Conservation (phyloP, 1,284 basidiomycete genomes). For the Rhodotorula sp. region DNA sequence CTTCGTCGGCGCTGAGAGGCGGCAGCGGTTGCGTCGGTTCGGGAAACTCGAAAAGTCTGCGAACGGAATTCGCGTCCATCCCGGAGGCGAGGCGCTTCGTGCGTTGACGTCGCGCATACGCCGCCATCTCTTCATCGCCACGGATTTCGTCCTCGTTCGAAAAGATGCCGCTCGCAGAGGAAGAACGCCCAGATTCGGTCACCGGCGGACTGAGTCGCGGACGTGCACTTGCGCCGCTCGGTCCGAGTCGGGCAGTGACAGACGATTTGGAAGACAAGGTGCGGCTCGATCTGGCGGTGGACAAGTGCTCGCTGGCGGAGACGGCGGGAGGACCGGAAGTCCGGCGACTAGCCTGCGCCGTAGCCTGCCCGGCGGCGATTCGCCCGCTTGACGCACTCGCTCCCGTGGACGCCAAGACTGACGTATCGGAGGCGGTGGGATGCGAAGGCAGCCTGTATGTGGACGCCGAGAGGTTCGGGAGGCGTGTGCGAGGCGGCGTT, state of each 20-base stretch:
- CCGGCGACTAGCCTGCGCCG: not conserved
- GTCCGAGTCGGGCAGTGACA: slow-evolving; percentile 39
- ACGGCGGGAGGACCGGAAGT: not conserved
- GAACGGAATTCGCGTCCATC: slow-evolving; percentile 74
- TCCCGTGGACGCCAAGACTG: too few relatives aligned
- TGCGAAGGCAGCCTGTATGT: too few relatives aligned
- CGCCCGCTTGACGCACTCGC: too few relatives aligned
- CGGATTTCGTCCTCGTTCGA: slow-evolving; percentile 74
- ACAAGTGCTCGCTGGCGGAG: not conserved
- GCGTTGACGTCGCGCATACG: slow-evolving; percentile 86
- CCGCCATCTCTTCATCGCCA: slow-evolving; percentile 95
- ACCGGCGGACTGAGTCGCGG: slow-evolving; percentile 19
- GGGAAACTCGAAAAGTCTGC: slow-evolving; percentile 87
- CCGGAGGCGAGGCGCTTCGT: slow-evolving; percentile 81
- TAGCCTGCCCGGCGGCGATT: too few relatives aligned
- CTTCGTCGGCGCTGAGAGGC: slow-evolving; percentile 63
- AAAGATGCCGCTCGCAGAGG: slow-evolving; percentile 35
- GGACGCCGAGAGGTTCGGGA: too few relatives aligned
- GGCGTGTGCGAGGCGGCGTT: too few relatives aligned
- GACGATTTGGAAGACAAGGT: slow-evolving; percentile 40
- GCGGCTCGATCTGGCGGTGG: slow-evolving; percentile 38
- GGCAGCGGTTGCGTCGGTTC: slow-evolving; percentile 73
- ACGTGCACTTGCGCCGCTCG: slow-evolving; percentile 32
- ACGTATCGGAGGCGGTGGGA: too few relatives aligned
- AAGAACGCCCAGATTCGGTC: slow-evolving; percentile 35